Evolutionary conservation across 2,329 filamentous ascomycete genomes (phyloP).

Genomic region (Ophiocordyceps robertsii): DNA sequence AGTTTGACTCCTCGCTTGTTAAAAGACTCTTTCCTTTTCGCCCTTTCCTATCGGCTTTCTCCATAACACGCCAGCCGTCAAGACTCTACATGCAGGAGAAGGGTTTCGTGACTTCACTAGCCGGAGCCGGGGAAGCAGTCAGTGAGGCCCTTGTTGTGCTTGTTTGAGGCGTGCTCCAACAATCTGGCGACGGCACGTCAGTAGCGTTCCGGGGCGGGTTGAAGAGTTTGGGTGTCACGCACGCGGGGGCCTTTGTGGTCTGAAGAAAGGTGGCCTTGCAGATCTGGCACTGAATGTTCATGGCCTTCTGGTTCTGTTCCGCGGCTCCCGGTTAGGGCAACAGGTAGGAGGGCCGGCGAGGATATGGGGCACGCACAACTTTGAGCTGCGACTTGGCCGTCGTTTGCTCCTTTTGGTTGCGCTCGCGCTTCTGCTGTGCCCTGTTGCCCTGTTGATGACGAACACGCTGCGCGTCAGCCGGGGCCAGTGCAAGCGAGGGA

Average conservation of each 20-base stretch:
- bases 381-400: slow-evolving; percentile 56
- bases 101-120: neutral
- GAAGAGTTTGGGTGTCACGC: slow-evolving; percentile 17
- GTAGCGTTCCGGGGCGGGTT: neutral
- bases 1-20: neutral
- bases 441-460: slow-evolving; percentile 40
- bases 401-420: slow-evolving; percentile 47
- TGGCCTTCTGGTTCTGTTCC: slow-evolving; percentile 54
- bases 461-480: slow-evolving; percentile 8
- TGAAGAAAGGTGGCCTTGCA: slow-evolving; percentile 72
- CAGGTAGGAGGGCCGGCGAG: neutral
- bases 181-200: slow-evolving; percentile 30
- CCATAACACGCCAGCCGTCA: neutral
- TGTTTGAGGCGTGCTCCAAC: slow-evolving; percentile 59
- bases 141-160: slow-evolving; percentile 58
- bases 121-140: slow-evolving; percentile 54
- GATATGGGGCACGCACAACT: slow-evolving; percentile 32
- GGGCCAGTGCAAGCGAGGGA: neutral
- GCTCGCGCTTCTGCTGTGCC: slow-evolving; percentile 59
- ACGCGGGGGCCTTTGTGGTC: slow-evolving; percentile 62
- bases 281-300: slow-evolving; percentile 61
- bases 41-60: neutral
- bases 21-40: neutral
- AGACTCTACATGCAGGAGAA: neutral
- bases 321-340: neutral